Conservation (phyloP, 75 land plant species). For the Gnetum montanum region DNA sequence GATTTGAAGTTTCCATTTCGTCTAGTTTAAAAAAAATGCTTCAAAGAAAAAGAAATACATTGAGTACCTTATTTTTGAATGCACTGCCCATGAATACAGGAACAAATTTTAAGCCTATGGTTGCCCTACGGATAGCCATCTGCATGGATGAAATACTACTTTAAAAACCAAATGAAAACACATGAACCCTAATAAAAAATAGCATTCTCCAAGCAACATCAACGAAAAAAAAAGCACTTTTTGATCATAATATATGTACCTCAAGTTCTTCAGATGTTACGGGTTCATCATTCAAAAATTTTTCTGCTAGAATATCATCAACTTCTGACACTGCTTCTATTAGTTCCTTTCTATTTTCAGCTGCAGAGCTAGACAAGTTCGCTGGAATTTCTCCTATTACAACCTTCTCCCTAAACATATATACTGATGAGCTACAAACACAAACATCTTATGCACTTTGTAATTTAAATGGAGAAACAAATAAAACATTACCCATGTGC, state of each 20-base stretch:
- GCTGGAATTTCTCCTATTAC: constrained; percentile 57
- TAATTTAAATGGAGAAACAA: not conserved
- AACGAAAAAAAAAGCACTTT: not conserved
- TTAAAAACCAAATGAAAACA: not conserved
- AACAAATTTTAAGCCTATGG: constrained; percentile 70
- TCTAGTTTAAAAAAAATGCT: no score
- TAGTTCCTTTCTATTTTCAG: constrained; percentile 81
- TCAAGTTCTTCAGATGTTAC: constrained; percentile 64
- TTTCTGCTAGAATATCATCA: constrained; percentile 89
- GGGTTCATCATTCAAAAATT: constrained; percentile 86
- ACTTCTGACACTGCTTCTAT: constrained; percentile 92
- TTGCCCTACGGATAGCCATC: constrained; percentile 89
- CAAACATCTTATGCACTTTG: not conserved
- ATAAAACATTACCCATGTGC: constrained; percentile 72
- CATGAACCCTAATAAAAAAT: no score
- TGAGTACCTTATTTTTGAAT: constrained; percentile 95
- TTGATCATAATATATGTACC: constrained; percentile 29
- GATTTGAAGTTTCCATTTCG: no score
- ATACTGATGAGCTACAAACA: not conserved
- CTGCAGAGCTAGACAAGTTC: constrained; percentile 40
- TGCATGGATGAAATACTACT: constrained; percentile 7
- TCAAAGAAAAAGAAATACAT: no score
- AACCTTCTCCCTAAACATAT: constrained; percentile 68
- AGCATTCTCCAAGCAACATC: not conserved
- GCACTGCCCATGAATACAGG: constrained; percentile 99